Base-by-base conservation (phyloP, 495 filamentous ascomycete genomes). In the Penicillium antarcticum region DNA sequence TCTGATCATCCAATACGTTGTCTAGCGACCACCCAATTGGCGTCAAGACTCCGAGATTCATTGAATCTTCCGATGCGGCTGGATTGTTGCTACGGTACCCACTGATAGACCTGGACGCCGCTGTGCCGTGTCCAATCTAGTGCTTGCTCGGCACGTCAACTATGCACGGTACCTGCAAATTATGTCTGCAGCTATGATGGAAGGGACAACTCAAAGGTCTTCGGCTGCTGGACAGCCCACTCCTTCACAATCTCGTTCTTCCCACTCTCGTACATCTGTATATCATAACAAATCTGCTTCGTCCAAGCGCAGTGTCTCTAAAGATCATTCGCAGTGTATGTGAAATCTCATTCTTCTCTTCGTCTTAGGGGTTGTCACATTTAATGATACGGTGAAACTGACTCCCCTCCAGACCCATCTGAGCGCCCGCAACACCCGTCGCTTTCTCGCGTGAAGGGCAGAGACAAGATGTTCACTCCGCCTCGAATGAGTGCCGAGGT, bases 401-500 rank as follows among this genome's bases (percentile, higher is more conserved):
- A 55, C 38, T 13, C 29, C 34, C 23, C 23, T 23, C 24, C 51
- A 67, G 64, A 53, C 34, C 58, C 41, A 31, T 45, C 62, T 5
- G 61, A 64, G 11, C 63, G 63, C 52, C 65, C 61, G 31, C 57
- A 66, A 35, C 71, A 71, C 40, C 61, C 59, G 21, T 69, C 69
- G 8, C 57, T 74, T 39, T 57, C 56, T 23, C 71, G 71, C 31
- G 62, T 72, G 23, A 74, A 72, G 54, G 69, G 68, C 29, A 56
- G 59, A 46, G 45, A 39, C 53, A 53, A 65, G 34, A 74, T 74
- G 71, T 63, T 70, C 46, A 68, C 69, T n/a, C 66, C 67, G 24
- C 69, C 64, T 19, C 62, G 51, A 21, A 59, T 50, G 34, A 57
- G 49, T 16, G 12, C 52, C 53, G 71, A 72, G 46, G 51, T 62